Conservation (phyloP, 1,284 basidiomycete genomes). For the Malassezia slooffiae region DNA sequence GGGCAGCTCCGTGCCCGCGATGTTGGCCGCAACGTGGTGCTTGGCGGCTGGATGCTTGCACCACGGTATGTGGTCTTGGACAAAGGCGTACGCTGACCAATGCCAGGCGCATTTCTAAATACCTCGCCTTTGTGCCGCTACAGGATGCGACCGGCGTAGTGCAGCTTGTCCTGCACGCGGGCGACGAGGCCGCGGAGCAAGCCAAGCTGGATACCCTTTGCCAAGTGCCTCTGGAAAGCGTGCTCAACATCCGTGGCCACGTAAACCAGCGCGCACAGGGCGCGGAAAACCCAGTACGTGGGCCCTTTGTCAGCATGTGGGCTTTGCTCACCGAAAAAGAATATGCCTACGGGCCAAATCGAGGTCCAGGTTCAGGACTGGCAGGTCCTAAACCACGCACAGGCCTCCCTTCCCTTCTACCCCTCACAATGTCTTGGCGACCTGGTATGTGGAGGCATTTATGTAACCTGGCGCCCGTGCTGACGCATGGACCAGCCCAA, state of each 20-base stretch:
- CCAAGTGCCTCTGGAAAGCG: constrained; percentile 25
- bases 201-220: constrained; percentile 54
- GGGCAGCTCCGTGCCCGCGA: constrained; percentile 55
- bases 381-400: constrained; percentile 67
- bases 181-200: constrained; percentile 8
- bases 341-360: constrained; percentile 56
- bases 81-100: constrained; percentile 58
- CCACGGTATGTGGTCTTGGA: constrained; percentile 56
- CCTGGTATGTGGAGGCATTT: too few species aligned
- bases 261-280: constrained; percentile 19
- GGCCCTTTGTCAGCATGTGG: background rate
- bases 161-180: constrained; percentile 53
- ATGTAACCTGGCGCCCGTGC: constrained; percentile 10
- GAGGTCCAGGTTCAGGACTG: constrained; percentile 66
- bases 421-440: constrained; percentile 55
- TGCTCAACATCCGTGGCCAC: constrained; percentile 19
- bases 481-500: constrained; percentile 56
- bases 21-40: constrained; percentile 56
- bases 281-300: constrained; percentile 16
- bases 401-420: constrained; percentile 61
- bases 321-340: background rate
- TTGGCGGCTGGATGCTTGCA: constrained; percentile 67
- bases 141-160: constrained; percentile 64
- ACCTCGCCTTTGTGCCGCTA: constrained; percentile 65
- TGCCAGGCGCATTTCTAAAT: constrained; percentile 58